Base-by-base conservation (phyloP, 805 yeast species). In the Tanozyma kutaoensis region DNA sequence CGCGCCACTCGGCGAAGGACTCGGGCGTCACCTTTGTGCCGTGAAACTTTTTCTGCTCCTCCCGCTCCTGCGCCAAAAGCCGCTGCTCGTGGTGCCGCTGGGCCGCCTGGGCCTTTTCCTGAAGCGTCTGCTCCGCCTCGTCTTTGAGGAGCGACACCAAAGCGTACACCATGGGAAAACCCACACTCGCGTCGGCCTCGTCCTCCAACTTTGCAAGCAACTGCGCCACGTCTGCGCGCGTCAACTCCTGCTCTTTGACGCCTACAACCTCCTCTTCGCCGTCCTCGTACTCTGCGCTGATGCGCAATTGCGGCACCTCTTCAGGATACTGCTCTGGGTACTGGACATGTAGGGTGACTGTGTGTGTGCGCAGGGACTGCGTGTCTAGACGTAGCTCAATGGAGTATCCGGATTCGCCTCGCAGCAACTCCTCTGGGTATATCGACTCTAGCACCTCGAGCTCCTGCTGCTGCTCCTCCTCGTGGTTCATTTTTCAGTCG, bases 151-250 rank as follows among this genome's bases (percentile, higher is more conserved):
- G 59, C 1, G 93, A 72, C 0, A 80, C 68, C 24, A 88, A 48
- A 1, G 95, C 71, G 52, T 86, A 91, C 5, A 88, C 66, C 37
- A 85, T 75, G n/a, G 95, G 94, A 66, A 88, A 77, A 1, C 98
- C 98, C 1, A 86, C 33, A 42, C 81, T 76, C 44, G 78, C 72
- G 32, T 74, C 76, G 2, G 91, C 91, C 37, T 72, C 79, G 25
- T 61, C 69, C 28, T 48, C 54, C 36, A 67, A 50, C 43, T 54
- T 57, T 29, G 39, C 51, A 29, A 48, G 48, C 34, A 69, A 55
- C n/a, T n/a, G n/a, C 7, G 17, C 17, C 14, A 42, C 48, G 11
- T 46, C 54, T 12, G 53, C 58, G n/a, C 43, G 50, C 8, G 46
- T 59, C 3, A 54, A 66, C 3, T 62, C 62, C 13, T 61, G 67